Base-by-base conservation (phyloP, 352 stramenopile genomes). In the Phytophthora citricola region DNA sequence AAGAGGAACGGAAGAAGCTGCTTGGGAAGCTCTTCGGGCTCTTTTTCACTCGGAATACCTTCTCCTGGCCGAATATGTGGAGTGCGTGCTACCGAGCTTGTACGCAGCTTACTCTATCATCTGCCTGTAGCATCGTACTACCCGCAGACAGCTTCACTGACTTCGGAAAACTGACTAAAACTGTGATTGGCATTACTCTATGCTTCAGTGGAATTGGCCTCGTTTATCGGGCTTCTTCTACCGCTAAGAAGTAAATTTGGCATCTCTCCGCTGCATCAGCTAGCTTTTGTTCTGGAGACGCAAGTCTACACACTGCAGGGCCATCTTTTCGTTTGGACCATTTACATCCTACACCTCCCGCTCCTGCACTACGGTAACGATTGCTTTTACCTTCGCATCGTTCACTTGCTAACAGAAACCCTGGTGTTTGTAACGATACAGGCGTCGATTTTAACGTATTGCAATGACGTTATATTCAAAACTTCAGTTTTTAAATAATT, bases 261-360 rank as follows among this genome's bases (percentile, higher is more conserved):
- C 1, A 70, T 71, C 22, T 66, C 55, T 3, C 55, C 63, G 24
- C 11, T 74, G 2, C 68, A 74, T 45, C 55, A 71, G 20, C 49
- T 84, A 2, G 75, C 64, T 3, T 81, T 84, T 41, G 70, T 79
- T 29, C 45, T 84, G 1, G 72, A 81, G 47, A 76, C 41, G 0
- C 58, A 81, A n/a, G n/a, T 46, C 1, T 38, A 51, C 12, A 56
- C 62, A 9, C 10, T 81, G 3, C 73, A 81, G 15, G 40, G 59
- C 0, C 52, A 59, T 5, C 22, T 78, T 2, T 65, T 81, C 17
- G 49, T 72, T 8, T 78, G 65, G 69, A 54, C 63, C 9, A 58
- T 51, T 6, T 73, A 51, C 56, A 70, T 67, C n/a, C 36, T 81
- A 24, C 55, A 58, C 32, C 50, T 76, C 10, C 68, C 60, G 0